Evolutionary conservation across 805 yeast species (phyloP).

Genomic region (Candida fluviatilis): DNA sequence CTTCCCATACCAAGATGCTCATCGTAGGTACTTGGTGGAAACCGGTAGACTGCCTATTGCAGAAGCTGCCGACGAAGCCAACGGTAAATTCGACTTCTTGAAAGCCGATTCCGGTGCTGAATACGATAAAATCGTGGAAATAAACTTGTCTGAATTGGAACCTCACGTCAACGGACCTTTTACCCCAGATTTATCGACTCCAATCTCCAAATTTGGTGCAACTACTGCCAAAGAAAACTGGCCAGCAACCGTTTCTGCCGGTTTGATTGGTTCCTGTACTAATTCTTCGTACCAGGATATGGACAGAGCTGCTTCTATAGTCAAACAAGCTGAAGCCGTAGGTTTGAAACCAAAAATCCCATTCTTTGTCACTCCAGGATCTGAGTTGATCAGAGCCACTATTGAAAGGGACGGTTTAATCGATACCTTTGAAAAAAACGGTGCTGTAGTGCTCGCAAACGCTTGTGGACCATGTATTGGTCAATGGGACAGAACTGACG

Average conservation of each 20-base stretch:
- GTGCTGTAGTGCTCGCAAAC: conserved; percentile 90
- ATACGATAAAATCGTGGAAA: conserved; percentile 90
- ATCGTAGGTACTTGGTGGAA: conserved; percentile 72
- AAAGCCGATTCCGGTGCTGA: conserved; percentile 84
- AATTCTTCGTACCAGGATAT: conserved; percentile 98
- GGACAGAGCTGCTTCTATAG: conserved; percentile 92
- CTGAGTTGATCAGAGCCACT: conserved; percentile 97
- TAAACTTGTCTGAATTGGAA: conserved; percentile 80
- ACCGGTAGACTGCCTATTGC: conserved; percentile 85
- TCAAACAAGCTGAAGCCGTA: conserved; percentile 77
- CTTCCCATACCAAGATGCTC: conserved; percentile 89
- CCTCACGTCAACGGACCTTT: conserved; percentile 98
- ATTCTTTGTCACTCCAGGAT: conserved; percentile 95
- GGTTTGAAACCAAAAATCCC: conserved; percentile 90
- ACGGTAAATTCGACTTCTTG: conserved; percentile 56
- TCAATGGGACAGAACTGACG: conserved; percentile 95
- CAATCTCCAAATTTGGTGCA: conserved; percentile 74
- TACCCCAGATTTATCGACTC: conserved; percentile 96
- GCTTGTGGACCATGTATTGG: conserved; percentile 99
- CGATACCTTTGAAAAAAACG: conserved; percentile 74
- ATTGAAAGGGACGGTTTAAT: conserved; percentile 92
- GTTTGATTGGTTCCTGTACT: conserved; percentile 97
- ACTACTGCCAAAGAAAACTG: conserved; percentile 71
- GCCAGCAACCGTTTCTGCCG: conserved; percentile 86
- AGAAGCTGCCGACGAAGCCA: conserved; percentile 65